Conservation (phyloP, 2,329 filamentous ascomycete species). For the Colletotrichum musicola region DNA sequence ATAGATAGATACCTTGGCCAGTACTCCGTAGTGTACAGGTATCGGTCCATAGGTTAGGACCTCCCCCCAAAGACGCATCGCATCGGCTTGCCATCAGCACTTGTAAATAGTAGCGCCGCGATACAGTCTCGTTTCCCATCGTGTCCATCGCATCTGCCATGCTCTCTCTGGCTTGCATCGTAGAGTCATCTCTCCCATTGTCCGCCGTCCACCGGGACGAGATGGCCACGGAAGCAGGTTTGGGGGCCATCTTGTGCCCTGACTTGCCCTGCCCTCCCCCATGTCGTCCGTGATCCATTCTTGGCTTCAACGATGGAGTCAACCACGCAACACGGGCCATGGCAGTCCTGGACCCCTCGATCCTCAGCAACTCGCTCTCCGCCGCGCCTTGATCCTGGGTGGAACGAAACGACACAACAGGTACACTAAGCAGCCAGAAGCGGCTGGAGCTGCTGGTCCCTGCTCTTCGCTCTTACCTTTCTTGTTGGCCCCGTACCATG, state of each 20-base stretch:
- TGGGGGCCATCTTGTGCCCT: conserved; percentile 21
- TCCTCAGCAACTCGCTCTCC: conserved; percentile 3
- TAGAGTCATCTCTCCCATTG: conserved; percentile 2
- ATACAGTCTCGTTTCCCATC: conserved; percentile 23
- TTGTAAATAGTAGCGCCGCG: conserved; percentile 33
- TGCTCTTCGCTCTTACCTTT: conserved; percentile 19
- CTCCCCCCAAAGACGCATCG: conserved; percentile 16
- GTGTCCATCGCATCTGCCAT: too few relatives aligned
- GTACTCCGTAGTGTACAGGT: too few relatives aligned
- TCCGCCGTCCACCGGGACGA: conserved; percentile 3
- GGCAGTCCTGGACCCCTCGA: conserved; percentile 13
- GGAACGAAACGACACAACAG: conserved; percentile 23
- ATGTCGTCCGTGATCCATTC: conserved; percentile 9
- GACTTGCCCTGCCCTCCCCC: conserved; percentile 12
- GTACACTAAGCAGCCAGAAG: conserved; percentile 26
- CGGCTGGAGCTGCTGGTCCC: conserved; percentile 34
- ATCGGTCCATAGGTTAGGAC: conserved; percentile 10
- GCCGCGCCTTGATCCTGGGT: conserved; percentile 15
- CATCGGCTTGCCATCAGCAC: conserved; percentile 37
- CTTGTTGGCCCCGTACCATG: conserved; percentile 29
- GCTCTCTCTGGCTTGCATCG: neutral
- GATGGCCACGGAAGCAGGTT: conserved; percentile 17
- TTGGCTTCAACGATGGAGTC: conserved; percentile 19
- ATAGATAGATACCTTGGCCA: neutral
- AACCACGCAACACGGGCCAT: conserved; percentile 33